Evolutionary conservation across 345 rosid genomes (phyloP), one percentile per base, ranked within the genome.

Genomic region (Arabis alpina): DNA sequence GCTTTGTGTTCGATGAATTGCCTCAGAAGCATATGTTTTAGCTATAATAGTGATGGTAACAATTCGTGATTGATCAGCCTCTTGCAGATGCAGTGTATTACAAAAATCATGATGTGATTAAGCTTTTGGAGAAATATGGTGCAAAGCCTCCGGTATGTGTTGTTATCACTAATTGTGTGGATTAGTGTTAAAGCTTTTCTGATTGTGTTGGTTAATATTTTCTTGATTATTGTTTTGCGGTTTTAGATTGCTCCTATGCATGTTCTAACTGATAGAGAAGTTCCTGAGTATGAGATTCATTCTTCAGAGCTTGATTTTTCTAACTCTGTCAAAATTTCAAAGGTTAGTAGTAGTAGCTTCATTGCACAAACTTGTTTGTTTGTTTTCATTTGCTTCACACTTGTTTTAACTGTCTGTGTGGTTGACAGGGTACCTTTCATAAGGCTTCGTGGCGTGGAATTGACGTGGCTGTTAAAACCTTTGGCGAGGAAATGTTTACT

Each of bases 381-480:
- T 15, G 14, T n/a, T 54, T 74, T 57, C 63, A 8, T 25, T 67
- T 37, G 36, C 54, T 40, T 60, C 12, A 15, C 75, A 48, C 11
- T 70, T 50, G 59, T 16, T 4, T 1, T 30, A 55, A 34, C 47
- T 7, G 15, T 39, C 8, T 44, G 19, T 49, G 9, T 62, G 28
- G n/a, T 54, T 15, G 19, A 42, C 74, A 88, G 97, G 94, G 97
- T 78, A 91, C 94, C 48, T 91, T 83, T 79, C 76, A 88, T 28
- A 83, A 83, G 61, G 94, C 97, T 49, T 79, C 78, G 51, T 91
- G 94, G 97, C 88, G 97, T 55, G 97, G 97, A 49, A 86, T 80
- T 71, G 80, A 83, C 64, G 92, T 91, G 66, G 97, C 94, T 66
- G 94, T 91, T 34, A 91, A 91, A 80, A 82, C 81, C 36, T 88